These are phyloP conservation scores for Betula pendula DNA, from an alignment of 306 rosid species.

Conservation along the genomic window DNA sequence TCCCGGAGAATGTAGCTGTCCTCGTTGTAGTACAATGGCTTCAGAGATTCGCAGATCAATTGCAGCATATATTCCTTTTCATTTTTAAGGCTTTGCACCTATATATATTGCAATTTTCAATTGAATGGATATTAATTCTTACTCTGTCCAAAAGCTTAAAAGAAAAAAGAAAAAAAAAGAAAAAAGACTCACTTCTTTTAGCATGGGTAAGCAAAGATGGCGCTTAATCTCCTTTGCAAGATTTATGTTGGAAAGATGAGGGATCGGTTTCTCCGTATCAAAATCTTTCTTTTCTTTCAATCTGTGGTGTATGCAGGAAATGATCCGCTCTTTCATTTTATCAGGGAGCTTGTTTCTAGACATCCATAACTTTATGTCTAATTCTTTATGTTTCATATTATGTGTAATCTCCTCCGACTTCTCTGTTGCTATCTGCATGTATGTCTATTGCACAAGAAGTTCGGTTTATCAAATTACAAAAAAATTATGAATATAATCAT, in stretches of 20 bases:
- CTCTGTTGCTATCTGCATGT: constrained; percentile 21
- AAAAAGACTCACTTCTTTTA: not conserved
- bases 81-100: not conserved
- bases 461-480: not conserved
- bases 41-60: constrained; percentile 44
- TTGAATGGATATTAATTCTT: not conserved
- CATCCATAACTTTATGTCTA: constrained; percentile 34
- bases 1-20: constrained; percentile 35
- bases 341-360: constrained; percentile 15
- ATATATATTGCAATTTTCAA: not conserved
- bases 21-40: constrained; percentile 41
- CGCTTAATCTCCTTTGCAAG: constrained; percentile 10
- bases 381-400: constrained; percentile 13
- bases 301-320: not conserved
- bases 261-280: constrained; percentile 12
- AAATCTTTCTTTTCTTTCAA: constrained; percentile 7
- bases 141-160: not conserved
- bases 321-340: not conserved
- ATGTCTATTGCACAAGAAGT: constrained; percentile 2
- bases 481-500: no score
- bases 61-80: not conserved
- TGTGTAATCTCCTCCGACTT: constrained; percentile 15
- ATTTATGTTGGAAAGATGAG: not conserved
- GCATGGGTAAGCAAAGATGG: constrained; percentile 7
- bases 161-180: not conserved